Evolutionary conservation across 495 filamentous ascomycete genomes (phyloP), one percentile per base, ranked within the genome.

Genomic region (Annulohypoxylon maeteangense): DNA sequence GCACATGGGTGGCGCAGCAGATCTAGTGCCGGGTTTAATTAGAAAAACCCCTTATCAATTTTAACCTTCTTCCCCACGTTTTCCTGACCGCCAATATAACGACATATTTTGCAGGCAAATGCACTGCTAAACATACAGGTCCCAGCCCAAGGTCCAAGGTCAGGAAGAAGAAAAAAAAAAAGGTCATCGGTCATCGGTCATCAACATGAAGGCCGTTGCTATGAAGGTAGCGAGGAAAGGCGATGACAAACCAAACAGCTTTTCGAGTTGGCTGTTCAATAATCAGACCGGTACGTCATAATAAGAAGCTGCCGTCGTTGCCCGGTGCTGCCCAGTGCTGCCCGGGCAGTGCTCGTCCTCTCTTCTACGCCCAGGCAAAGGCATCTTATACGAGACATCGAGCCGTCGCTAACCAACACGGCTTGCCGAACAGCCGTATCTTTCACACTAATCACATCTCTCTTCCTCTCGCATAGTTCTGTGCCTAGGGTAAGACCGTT

Each of bases 231-330:
- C 32, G 25, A 56, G 25, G 32, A 57, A 29, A 22, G 22, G 18
- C 54, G 12, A 36, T 14, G 23, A 3, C 34, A 7, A 36, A 4
- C 2, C 7, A 5, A 40, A 57, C 12, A 57, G 12, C 54, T 40
- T 31, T 8, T 34, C 53, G 20, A 22, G 20, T 18, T 57, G 54
- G 54, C 34, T 57, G 12, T 57, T 57, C 31, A 57, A 57, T 23
- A 57, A 57, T 40, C 54, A 57, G 54, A 40, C 54, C 22, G 54
- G 54, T 57, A 57, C 20, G 54, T 57, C 54, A 34, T 18, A 3
- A 34, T 18, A 3, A 8, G 34, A 40, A 14, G 18, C 12, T 12
- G n/a, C 51, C 1, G 5, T 18, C 7, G 32, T 10, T 23, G 31
- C 22, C 22, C 45, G n/a, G 10, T 47, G 44, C 20, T 7, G n/a